Evolutionary conservation across 768 basidiomycete genomes (phyloP), one percentile per base, ranked within the genome.

Genomic region (Heimioporus sp.): DNA sequence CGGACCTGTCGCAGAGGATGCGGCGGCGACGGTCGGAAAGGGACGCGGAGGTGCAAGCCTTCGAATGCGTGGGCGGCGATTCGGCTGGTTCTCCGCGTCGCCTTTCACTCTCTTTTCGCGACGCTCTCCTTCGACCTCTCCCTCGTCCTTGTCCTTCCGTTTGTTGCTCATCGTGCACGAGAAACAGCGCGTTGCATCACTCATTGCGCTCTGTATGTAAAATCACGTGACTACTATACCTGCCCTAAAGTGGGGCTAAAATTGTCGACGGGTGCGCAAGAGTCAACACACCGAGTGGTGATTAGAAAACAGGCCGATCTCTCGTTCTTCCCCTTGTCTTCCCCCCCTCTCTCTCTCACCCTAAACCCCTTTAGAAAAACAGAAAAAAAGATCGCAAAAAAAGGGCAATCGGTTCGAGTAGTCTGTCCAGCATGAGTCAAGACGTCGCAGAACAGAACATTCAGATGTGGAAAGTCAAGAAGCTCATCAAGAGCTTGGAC

Each of bases 401-500:
- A 54, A 52, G 49, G 44, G 50, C 37, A 43, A 32, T 53, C 15
- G 15, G 45, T 49, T 41, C 42, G 39, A 52, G 48, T 53, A 63
- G 53, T n/a, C 13, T 48, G 68, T 70, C 72, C 78, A 85, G 67
- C 62, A 90, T 89, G 87, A 87, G 82, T 79, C 86, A 86, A 75
- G 89, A 90, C 70, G 72, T 72, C 58, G 92, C 92, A 69, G 92
- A 95, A 76, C 90, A 93, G 76, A 95, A 94, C 69, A 95, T 94
- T 67, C 90, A 92, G 80, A 90, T 94, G 85, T 90, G 91, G 95
- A 94, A 97, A 76, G 87, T 96, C 74, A 94, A 95, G 79, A 98
- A 97, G 77, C 90, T 98, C 75, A 93, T 99, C 78, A 94, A 93
- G 81, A 94, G 91, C 74, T 85, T 98, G 73, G 92, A 98, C 69